phyloP scores from a whole-genome alignment of 1,284 basidiomycete species.

The Mrakiaceae sp. region DNA sequence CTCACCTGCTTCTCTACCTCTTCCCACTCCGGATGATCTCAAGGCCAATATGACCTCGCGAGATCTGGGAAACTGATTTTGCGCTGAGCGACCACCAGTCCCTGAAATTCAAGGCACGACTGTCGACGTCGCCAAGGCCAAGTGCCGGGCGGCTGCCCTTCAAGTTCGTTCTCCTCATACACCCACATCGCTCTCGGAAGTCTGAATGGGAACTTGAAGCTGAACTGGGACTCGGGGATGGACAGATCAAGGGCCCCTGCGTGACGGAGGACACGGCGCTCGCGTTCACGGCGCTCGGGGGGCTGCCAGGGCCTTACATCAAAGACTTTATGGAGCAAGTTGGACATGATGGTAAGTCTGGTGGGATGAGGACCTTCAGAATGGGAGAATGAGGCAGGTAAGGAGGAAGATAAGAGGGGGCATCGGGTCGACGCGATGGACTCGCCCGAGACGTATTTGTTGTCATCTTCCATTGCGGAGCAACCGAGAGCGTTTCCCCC shows the following conservation, averaged over 20 bases:
- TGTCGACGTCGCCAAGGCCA: conserved; percentile 76
- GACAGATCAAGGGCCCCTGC: conserved; percentile 67
- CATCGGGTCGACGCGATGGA: too few species aligned
- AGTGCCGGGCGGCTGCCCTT: conserved; percentile 75
- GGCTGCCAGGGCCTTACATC: conserved; percentile 93
- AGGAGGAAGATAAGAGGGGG: too few species aligned
- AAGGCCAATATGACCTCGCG: neutral
- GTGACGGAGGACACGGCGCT: conserved; percentile 97
- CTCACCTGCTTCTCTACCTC: neutral
- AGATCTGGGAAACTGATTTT: conserved; percentile 3
- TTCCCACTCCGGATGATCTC: neutral
- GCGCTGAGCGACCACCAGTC: conserved; percentile 40
- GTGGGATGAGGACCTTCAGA: too few species aligned
- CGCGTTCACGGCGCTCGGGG: conserved; percentile 76
- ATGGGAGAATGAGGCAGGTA: too few species aligned
- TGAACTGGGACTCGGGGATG: conserved; percentile 1
- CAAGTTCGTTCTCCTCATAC: conserved; percentile 39
- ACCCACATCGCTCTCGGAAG: neutral
- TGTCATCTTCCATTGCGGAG: neutral
- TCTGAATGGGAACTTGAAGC: neutral
- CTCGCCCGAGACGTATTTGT: too few species aligned
- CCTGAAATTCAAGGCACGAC: conserved; percentile 92
- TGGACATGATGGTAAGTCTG: conserved; percentile 56
- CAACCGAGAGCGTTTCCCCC: neutral
- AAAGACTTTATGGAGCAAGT: conserved; percentile 75